Evolutionary conservation across 345 rosid species (phyloP).

Genomic region (Lumnitzera racemosa): DNA sequence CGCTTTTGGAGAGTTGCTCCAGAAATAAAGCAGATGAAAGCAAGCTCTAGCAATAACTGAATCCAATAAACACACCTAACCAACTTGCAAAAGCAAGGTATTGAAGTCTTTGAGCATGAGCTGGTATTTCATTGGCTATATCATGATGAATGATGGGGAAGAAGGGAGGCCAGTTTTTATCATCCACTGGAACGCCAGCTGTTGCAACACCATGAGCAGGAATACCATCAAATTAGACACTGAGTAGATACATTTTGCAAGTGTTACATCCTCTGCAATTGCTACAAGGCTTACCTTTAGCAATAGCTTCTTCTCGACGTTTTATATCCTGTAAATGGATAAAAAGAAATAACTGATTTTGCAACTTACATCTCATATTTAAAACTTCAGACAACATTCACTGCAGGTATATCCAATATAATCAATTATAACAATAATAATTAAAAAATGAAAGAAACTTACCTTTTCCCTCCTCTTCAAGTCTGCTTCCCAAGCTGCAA

Average conservation of each 20-base stretch:
- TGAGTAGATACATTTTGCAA: background rate
- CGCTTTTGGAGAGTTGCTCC: background rate
- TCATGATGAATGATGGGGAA: conserved; percentile 98
- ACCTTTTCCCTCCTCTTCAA: conserved; percentile 84
- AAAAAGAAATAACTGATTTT: background rate
- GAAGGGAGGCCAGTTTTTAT: conserved; percentile 92
- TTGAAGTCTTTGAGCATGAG: conserved; percentile 89
- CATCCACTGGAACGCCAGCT: conserved; percentile 69
- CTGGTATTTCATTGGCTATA: conserved; percentile 90
- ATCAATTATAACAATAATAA: background rate
- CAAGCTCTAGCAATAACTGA: too few species aligned
- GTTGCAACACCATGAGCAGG: conserved; percentile 15
- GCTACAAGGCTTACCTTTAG: conserved; percentile 31
- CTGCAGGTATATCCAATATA: too few species aligned
- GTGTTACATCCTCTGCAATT: background rate
- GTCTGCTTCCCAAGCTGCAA: conserved; percentile 88
- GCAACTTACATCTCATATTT: too few species aligned
- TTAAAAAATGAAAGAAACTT: background rate
- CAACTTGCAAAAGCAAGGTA: conserved; percentile 98
- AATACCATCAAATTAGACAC: background rate
- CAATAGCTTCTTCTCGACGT: conserved; percentile 70
- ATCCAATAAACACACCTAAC: conserved; percentile 52
- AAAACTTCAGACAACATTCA: too few species aligned
- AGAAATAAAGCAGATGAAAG: background rate
- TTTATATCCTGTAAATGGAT: conserved; percentile 48